Evolutionary conservation across 306 rosid species (phyloP), one percentile per base, ranked within the genome.

Genomic region (Delonix regia): DNA sequence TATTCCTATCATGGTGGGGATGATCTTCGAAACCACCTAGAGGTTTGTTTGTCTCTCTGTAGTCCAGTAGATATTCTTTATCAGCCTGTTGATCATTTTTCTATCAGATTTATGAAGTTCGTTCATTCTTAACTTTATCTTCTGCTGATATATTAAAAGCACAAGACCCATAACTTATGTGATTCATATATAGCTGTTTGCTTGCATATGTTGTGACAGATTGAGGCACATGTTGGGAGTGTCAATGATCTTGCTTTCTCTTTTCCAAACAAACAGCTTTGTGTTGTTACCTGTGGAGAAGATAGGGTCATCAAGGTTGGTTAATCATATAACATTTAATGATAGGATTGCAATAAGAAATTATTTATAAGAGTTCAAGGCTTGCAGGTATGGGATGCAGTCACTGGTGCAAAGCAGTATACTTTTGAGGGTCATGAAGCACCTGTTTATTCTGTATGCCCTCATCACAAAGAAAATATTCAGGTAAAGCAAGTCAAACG

Each of bases 181-280:
- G 39, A 45, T 60, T 36, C 62, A 69, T 80, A 25, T 83, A 5
- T 79, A 33, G 67, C 34, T 73, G 36, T 62, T 76, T 25, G 71
- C 75, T 52, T 53, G 16, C 14, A 8, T 72, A 57, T 79, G 65
- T 63, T 59, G 55, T 75, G 79, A 69, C 95, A 96, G 99, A 96
- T 96, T 27, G 99, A 96, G 57, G 99, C 99, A 65, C 99, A 96
- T 84, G 76, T 75, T 83, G 99, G 99, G 73, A 93, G 94, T 83
- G 99, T 96, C 77, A 93, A 93, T 82, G 99, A 96, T 88, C 94
- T 96, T 73, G 97, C 99, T 28, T 96, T 96, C 87, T 87, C 99
- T 74, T 91, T 91, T 79, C 99, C 99, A 75, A 93, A 93, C 95
- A 96, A 90, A 77, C 99, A 93, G 76, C 97, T 90, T 11, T 91